Base-by-base conservation (phyloP, 176 grass and related monocot genomes). In the Cocos nucifera region DNA sequence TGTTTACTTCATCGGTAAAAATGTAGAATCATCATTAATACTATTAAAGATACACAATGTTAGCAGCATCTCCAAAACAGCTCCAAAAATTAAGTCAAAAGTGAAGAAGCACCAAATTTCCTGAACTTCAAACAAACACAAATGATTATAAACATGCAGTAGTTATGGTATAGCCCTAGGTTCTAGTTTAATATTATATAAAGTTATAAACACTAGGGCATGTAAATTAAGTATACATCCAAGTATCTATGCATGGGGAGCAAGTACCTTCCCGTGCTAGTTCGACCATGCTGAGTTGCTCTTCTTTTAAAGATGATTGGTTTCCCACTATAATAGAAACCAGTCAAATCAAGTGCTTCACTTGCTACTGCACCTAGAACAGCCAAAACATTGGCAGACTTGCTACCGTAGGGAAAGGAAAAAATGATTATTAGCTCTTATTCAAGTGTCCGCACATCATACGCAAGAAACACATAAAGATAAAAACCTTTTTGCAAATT, bases 321-420 rank as follows among this genome's bases (percentile, higher is more conserved):
- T 61, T 88, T 97, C 72, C 84, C 84, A 54, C 87, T 97, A 62
- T 82, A 97, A 75, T 88, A 97, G 79, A 97, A 97, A 59, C 93
- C 87, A 66, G 84, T 91, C 75, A 89, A 83, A 65, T 92, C 81
- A 39, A 92, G 73, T 71, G 87, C 84, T 79, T 91, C 75, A 74
- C 82, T 76, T 2, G 93, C 93, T 67, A 97, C 84, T 28, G 64
- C 80, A 71, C 87, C 93, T 84, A 97, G 81, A 92, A 97, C 93
- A 70, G 78, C 87, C 53, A 97, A 59, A 28, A 97, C 93, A 60
- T 97, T 97, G 56, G 93, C 93, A 48, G 93, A 97, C 72, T 97
- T 97, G 76, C 93, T 97, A 69, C 72, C 24, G 77, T 54, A 72
- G 20, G 14, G 73, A 50, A 21, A 51, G 61, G 55, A 49, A 44